Percentiles rank a stretch among this genome's conserved stretches.
Evolutionary conservation across 345 rosid species (phyloP).

Genomic region (Sonneratia alba): DNA sequence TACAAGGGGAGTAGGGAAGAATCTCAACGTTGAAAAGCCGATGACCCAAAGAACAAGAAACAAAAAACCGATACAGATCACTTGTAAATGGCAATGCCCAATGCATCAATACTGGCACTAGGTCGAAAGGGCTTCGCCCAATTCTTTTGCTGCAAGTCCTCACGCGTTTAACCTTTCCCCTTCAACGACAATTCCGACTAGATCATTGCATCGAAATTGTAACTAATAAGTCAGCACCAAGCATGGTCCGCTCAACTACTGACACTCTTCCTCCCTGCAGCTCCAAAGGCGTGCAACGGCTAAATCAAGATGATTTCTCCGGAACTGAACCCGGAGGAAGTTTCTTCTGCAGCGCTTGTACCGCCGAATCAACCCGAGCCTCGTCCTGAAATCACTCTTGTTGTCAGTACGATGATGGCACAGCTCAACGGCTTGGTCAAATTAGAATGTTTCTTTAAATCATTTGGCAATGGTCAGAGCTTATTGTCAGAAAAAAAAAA

Average conservation of each 20-base stretch:
- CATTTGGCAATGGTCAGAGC: not conserved
- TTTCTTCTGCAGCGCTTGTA: slow-evolving; percentile 46
- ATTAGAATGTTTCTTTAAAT: not conserved
- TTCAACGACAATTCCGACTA: not conserved
- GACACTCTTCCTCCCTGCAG: no score
- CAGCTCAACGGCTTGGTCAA: not conserved
- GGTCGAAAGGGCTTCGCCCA: not conserved
- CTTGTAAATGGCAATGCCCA: not conserved
- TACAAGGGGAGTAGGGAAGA: not conserved
- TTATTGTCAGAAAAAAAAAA: not conserved
- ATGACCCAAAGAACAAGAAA: not conserved
- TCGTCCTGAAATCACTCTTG: slow-evolving; percentile 32
- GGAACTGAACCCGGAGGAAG: slow-evolving; percentile 25
- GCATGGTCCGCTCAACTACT: not conserved
- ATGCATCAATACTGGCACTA: not conserved
- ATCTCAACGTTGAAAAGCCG: not conserved
- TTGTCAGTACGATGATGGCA: no score
- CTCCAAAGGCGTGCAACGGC: not conserved
- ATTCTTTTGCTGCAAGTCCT: not conserved
- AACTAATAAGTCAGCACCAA: not conserved
- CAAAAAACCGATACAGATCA: not conserved
- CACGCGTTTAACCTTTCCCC: not conserved
- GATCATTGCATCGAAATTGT: not conserved
- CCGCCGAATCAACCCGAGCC: slow-evolving; percentile 43
- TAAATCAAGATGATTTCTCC: slow-evolving; percentile 18